Evolutionary conservation across 192 early-diverging fungal genomes (phyloP).

Genomic region (Backusella liffmaniae): DNA sequence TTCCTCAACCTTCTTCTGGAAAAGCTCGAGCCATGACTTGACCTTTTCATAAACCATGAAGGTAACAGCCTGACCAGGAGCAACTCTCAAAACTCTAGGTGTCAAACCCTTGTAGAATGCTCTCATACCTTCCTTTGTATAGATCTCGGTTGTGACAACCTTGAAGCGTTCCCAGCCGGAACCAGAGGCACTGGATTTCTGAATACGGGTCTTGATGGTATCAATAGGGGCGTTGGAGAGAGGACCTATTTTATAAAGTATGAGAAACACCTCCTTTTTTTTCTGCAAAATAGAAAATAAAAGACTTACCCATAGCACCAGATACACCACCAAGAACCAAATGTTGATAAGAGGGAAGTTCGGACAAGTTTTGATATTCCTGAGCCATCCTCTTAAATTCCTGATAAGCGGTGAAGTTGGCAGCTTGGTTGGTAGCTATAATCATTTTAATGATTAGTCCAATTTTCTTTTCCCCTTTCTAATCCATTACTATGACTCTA

Average conservation of each 20-base stretch:
- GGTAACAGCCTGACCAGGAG: slow-evolving; percentile 95
- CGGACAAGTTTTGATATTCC: slow-evolving; percentile 65
- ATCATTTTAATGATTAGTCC: neutral
- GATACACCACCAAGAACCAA: slow-evolving; percentile 88
- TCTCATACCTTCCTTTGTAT: slow-evolving; percentile 84
- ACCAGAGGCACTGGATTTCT: slow-evolving; percentile 72
- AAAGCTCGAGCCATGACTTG: slow-evolving; percentile 65
- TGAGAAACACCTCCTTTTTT: neutral
- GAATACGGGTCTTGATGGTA: slow-evolving; percentile 98
- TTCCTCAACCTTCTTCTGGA: slow-evolving; percentile 20
- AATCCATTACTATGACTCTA: neutral
- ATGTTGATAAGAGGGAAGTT: slow-evolving; percentile 89
- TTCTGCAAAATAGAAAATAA: neutral
- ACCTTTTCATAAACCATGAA: slow-evolving; percentile 95
- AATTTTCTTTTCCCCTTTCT: neutral
- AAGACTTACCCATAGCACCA: slow-evolving; percentile 65
- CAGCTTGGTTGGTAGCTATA: slow-evolving; percentile 93
- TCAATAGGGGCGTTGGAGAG: slow-evolving; percentile 96
- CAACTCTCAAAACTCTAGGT: slow-evolving; percentile 90
- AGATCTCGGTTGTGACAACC: slow-evolving; percentile 72
- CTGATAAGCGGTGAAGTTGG: slow-evolving; percentile 97
- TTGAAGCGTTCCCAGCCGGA: slow-evolving; percentile 80
- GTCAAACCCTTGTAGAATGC: slow-evolving; percentile 97
- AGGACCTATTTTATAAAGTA: slow-evolving; percentile 48
- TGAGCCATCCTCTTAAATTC: slow-evolving; percentile 82